A percentile compares a stretch with the other conserved stretches of the same genome.
Evolutionary conservation across 768 basidiomycete species (phyloP).

Genomic region (Calvatia gigantea): DNA sequence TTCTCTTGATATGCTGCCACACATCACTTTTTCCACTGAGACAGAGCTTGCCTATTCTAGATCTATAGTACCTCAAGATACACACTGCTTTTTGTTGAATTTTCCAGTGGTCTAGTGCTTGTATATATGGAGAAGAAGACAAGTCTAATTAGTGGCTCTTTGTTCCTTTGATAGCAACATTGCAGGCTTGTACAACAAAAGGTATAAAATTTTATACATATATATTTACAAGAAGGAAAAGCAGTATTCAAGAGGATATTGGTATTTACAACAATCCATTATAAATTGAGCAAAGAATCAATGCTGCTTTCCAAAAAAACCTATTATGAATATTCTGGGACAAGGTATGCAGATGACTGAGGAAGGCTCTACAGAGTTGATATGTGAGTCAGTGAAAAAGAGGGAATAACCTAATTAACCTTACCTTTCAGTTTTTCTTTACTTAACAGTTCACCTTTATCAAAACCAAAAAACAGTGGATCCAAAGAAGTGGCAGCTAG

Average conservation of each 20-base stretch:
- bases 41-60: too few relatives aligned
- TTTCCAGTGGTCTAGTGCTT: too few relatives aligned
- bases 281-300: not conserved
- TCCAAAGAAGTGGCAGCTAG: slow-evolving; percentile 74
- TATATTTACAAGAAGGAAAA: not conserved
- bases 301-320: not conserved
- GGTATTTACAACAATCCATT: not conserved
- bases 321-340: slow-evolving; percentile 11
- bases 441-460: slow-evolving; percentile 59
- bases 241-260: slow-evolving; percentile 2
- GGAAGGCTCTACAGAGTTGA: not conserved
- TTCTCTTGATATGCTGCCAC: too few relatives aligned
- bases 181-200: too few relatives aligned
- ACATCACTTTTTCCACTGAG: too few relatives aligned
- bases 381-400: not conserved
- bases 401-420: slow-evolving; percentile 11
- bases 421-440: slow-evolving; percentile 72
- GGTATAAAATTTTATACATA: too few relatives aligned
- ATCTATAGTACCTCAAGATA: too few relatives aligned
- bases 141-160: too few relatives aligned
- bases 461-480: slow-evolving; percentile 81
- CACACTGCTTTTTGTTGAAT: too few relatives aligned
- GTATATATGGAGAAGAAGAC: too few relatives aligned
- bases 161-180: too few relatives aligned
- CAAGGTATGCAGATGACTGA: slow-evolving; percentile 4